phyloP scores from a whole-genome alignment of 768 basidiomycete species.

The Hygrophoropsis aurantiaca region DNA sequence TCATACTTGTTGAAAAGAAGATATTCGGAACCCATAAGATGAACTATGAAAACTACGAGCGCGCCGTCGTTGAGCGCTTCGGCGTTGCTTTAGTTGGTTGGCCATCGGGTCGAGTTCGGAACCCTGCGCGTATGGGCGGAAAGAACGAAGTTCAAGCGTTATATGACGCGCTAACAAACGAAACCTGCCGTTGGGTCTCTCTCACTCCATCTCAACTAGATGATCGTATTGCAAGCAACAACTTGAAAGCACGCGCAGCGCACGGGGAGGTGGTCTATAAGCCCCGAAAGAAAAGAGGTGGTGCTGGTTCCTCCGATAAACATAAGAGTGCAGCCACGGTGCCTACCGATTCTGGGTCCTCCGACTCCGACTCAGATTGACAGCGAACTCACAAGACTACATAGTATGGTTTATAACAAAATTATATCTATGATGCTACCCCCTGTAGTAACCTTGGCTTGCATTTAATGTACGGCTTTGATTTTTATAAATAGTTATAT shows the following conservation, averaged over 20 bases:
- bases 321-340: too few species aligned
- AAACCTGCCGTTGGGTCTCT: slow-evolving; percentile 1
- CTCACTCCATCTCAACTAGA: neutral
- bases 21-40: neutral
- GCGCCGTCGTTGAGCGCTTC: neutral
- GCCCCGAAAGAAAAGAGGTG: too few species aligned
- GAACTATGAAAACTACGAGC: slow-evolving; percentile 2
- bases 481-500: too few species aligned
- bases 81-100: neutral
- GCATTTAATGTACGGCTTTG: too few species aligned
- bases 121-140: slow-evolving; percentile 3
- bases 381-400: too few species aligned
- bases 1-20: neutral
- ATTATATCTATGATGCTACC: too few species aligned
- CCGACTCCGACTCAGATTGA: too few species aligned
- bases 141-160: neutral
- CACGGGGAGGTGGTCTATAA: slow-evolving; percentile 4
- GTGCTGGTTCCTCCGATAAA: too few species aligned
- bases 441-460: too few species aligned
- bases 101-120: neutral
- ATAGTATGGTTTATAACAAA: too few species aligned
- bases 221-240: neutral
- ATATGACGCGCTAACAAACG: neutral
- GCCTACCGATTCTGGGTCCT: too few species aligned
- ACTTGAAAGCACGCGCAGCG: slow-evolving; percentile 1